These are phyloP conservation scores for Begonia loranthoides DNA, from an alignment of 306 rosid genomes.

Conservation along the genomic window DNA sequence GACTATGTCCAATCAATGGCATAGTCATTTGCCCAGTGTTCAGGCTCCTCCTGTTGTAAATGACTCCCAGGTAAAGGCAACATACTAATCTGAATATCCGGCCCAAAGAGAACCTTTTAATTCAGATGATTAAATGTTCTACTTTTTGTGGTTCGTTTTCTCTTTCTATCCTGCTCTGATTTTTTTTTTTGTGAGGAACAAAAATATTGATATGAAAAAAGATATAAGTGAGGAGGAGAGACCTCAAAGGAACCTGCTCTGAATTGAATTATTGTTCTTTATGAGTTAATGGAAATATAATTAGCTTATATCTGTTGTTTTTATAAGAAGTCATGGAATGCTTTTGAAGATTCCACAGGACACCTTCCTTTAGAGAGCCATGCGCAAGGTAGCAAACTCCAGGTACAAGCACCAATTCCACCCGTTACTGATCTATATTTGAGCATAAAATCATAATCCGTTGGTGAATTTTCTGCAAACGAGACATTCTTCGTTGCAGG, in stretches of 20 bases:
- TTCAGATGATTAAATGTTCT: background rate
- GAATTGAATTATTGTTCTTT: background rate
- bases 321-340: conserved; percentile 58
- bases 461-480: conserved; percentile 14
- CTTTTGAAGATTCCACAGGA: conserved; percentile 43
- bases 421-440: conserved; percentile 26
- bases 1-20: conserved; percentile 31
- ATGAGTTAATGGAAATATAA: conserved; percentile 14
- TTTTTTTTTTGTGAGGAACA: too few relatives aligned
- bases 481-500: too few relatives aligned
- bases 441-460: conserved; percentile 33
- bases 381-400: conserved; percentile 21
- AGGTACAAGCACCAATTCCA: conserved; percentile 15
- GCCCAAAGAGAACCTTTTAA: background rate
- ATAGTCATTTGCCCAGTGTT: conserved; percentile 16
- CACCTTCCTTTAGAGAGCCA: conserved; percentile 21
- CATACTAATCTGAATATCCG: background rate
- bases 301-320: conserved; percentile 19
- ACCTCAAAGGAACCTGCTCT: background rate
- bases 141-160: background rate
- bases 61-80: conserved; percentile 29
- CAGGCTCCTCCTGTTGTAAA: conserved; percentile 17
- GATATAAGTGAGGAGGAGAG: too few relatives aligned
- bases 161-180: background rate
- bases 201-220: too few relatives aligned